phyloP scores from a whole-genome alignment of 306 rosid genomes.

The Medicago arabica region DNA sequence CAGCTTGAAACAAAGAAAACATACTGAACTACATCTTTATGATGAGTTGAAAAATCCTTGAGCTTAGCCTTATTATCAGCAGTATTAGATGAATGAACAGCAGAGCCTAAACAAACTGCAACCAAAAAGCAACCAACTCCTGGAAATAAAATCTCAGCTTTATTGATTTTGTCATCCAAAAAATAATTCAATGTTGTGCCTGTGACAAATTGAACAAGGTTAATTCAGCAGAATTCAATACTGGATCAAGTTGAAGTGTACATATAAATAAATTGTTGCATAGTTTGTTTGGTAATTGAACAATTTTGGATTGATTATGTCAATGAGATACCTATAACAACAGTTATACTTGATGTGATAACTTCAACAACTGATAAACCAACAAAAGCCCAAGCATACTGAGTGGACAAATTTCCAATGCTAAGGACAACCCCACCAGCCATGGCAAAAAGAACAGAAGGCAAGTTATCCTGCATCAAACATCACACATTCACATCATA shows the following conservation, averaged over 20 bases:
- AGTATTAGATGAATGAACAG: slow-evolving; percentile 88
- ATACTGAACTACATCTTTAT: slow-evolving; percentile 37
- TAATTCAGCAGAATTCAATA: too few species aligned
- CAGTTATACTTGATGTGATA: slow-evolving; percentile 77
- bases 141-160: slow-evolving; percentile 83
- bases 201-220: slow-evolving; percentile 36
- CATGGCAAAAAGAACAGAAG: slow-evolving; percentile 86
- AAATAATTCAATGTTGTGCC: slow-evolving; percentile 91
- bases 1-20: not conserved
- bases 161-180: slow-evolving; percentile 79
- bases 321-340: slow-evolving; percentile 68
- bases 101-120: slow-evolving; percentile 87
- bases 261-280: too few species aligned
- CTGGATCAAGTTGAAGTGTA: too few species aligned
- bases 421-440: slow-evolving; percentile 81
- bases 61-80: slow-evolving; percentile 83
- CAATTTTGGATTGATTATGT: too few species aligned
- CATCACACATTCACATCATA: too few species aligned
- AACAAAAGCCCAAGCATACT: slow-evolving; percentile 88
- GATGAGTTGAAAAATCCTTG: slow-evolving; percentile 40
- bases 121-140: slow-evolving; percentile 92
- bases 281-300: too few species aligned
- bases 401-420: slow-evolving; percentile 81
- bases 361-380: slow-evolving; percentile 91
- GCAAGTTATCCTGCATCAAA: slow-evolving; percentile 76